Conservation (phyloP, 2,329 filamentous ascomycete genomes). For the Aureobasidium uvarum region DNA sequence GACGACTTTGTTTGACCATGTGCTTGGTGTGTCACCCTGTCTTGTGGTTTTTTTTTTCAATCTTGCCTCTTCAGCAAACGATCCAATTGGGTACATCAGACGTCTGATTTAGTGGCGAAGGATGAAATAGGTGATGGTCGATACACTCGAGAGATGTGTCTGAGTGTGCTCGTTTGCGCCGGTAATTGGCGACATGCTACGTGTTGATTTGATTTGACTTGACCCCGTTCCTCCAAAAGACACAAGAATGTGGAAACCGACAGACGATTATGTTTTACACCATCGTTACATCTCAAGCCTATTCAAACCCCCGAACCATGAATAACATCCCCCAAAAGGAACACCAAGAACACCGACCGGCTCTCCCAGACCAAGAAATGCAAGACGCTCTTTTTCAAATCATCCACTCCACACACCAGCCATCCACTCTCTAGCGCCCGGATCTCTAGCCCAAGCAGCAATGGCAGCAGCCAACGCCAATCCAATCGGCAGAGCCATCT, state of each 20-base stretch:
- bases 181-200: too few species aligned
- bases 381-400: background rate
- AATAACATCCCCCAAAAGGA: background rate
- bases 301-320: too few species aligned
- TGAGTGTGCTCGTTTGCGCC: too few species aligned
- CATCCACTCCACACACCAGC: background rate
- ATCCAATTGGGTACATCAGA: background rate
- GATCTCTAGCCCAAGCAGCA: constrained; percentile 17
- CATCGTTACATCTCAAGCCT: too few species aligned
- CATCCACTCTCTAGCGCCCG: constrained; percentile 18
- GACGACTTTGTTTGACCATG: background rate
- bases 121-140: too few species aligned
- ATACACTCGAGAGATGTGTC: too few species aligned
- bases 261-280: too few species aligned
- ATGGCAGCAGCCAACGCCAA: constrained; percentile 4
- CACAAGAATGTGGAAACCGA: too few species aligned
- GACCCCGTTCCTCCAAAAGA: too few species aligned
- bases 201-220: too few species aligned
- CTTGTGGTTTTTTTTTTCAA: background rate
- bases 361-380: too few species aligned
- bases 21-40: background rate
- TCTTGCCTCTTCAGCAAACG: background rate
- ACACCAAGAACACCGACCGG: background rate
- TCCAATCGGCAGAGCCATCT: constrained; percentile 13
- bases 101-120: too few species aligned